Evolutionary conservation across 768 basidiomycete species (phyloP), one percentile per base, ranked within the genome.

Genomic region (Pilatotrama ljubarskyi): DNA sequence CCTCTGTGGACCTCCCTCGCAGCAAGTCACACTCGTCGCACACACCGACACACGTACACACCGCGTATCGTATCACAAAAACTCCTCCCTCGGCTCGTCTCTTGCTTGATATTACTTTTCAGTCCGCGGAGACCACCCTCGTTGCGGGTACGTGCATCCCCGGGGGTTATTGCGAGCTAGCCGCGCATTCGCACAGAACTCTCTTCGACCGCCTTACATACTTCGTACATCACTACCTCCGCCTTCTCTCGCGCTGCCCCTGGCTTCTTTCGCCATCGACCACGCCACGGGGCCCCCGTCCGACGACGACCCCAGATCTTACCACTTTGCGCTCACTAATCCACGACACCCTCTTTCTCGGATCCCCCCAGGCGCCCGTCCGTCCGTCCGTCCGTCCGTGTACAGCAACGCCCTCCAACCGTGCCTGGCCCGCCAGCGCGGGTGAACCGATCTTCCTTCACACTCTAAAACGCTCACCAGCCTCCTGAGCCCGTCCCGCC

Each of bases 261-360:
- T 49, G 36, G n/a, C 46, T 41, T 47, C 32, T 14, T 25, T 18
- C 38, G 20, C 35, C 37, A 46, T 20, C 20, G 47, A 37, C 52
- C 37, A 38, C 24, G 20, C 20, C 53, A 61, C 59, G 53, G 59
- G 47, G 40, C 37, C 48, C 24, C 29, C 37, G 20, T 42, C 59
- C 47, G 59, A 22, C 54, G 57, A 25, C 29, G 29, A 63, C 61
- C 61, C 61, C 56, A 58, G 51, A 62, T 62, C 51, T 62, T 46
- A 37, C 25, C 55, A 37, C 55, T 18, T 29, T 38, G 43, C 51
- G 4, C 58, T 25, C 50, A 26, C n/a, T 26, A 24, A 40, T 42
- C 24, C 25, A 26, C 35, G 10, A 5, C 49, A 41, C 55, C 47
- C 55, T 25, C 55, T 26, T 57, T 57, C 55, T 57, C 35, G 47